Conservation (phyloP, 2,329 filamentous ascomycete species). For the Fusarium heterosporum region DNA sequence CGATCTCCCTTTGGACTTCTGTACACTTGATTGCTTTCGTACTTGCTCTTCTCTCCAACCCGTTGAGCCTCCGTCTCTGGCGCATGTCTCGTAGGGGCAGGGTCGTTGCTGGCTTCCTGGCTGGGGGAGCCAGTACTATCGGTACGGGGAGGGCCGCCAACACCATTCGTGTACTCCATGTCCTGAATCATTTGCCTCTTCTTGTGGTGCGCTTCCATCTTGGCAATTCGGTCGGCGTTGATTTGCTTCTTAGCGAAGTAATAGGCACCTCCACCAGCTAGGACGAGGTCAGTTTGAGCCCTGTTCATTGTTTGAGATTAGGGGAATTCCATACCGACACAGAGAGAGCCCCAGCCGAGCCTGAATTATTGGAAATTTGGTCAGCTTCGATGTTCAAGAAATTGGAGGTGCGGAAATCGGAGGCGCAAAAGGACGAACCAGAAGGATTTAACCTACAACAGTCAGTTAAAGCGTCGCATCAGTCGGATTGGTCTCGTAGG, state of each 20-base stretch:
- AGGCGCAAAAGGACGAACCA: constrained; percentile 61
- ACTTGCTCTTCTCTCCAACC: constrained; percentile 85
- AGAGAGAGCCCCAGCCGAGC: constrained; percentile 92
- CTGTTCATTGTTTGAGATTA: background rate
- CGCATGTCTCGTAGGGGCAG: constrained; percentile 86
- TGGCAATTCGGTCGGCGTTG: constrained; percentile 84
- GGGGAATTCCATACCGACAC: constrained; percentile 71
- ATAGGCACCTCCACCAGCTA: constrained; percentile 91
- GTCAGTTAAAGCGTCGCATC: constrained; percentile 40
- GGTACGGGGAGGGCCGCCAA: constrained; percentile 66
- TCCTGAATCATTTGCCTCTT: constrained; percentile 70
- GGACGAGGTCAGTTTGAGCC: constrained; percentile 33
- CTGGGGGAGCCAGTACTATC: constrained; percentile 72
- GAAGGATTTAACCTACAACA: constrained; percentile 70
- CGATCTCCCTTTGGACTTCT: constrained; percentile 85
- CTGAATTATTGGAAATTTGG: constrained; percentile 57
- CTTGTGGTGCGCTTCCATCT: constrained; percentile 74
- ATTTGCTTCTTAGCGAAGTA: constrained; percentile 95
- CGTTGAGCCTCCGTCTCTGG: constrained; percentile 76
- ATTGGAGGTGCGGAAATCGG: constrained; percentile 13
- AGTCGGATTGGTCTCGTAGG: background rate
- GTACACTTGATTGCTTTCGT: constrained; percentile 83
- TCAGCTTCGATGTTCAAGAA: constrained; percentile 14
- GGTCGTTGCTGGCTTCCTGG: constrained; percentile 79
- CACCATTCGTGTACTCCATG: constrained; percentile 62